Base-by-base conservation (phyloP, 495 filamentous ascomycete species). In the Xylaria scruposa region DNA sequence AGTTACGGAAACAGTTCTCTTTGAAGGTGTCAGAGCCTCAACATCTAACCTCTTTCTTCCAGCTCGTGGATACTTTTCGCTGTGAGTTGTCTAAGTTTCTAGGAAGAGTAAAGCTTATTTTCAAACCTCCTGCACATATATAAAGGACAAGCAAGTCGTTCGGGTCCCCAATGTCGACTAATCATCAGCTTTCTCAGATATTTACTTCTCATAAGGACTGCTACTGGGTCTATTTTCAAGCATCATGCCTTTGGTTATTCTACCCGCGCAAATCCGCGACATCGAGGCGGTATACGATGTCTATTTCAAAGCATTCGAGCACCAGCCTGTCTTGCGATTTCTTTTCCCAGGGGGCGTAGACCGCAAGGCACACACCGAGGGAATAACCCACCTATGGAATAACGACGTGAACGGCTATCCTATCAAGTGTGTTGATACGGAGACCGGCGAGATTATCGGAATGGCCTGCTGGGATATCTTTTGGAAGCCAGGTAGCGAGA, bases 181-280 rank as follows among this genome's bases (percentile, higher is more conserved):
- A 15, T 13, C 4, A 36, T 62, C 12, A 3, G 26, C 56, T 59
- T 31, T 38, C 19, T 4, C 33, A 26, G 6, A 36, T 59, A 17
- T 59, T 36, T 19, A 33, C 54, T 33, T 59, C 19, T 59, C 5
- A 62, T 3, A 42, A 17, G 42, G n/a, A 62, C 9, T 6, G 8
- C 19, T 5, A 19, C 33, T 40, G 15, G 24, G 36, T 40, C 38
- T 17, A 42, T 17, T 3, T 26, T n/a, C 26, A 26, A 38, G 33
- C 70, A 72, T 31, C 9, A 85, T 83, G 82, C 68, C 74, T 54
- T 75, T 81, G 36, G 68, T 74, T 54, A 75, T 84, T 60, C 74
- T 84, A 19, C 81, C 82, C 12, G 83, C 81, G 58, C 78, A 80
- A n/a, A 74, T 83, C n/a, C 78, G 78, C 31, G 83, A 85, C 62